phyloP scores from a whole-genome alignment of 306 rosid genomes.

The Acacia crassicarpa region DNA sequence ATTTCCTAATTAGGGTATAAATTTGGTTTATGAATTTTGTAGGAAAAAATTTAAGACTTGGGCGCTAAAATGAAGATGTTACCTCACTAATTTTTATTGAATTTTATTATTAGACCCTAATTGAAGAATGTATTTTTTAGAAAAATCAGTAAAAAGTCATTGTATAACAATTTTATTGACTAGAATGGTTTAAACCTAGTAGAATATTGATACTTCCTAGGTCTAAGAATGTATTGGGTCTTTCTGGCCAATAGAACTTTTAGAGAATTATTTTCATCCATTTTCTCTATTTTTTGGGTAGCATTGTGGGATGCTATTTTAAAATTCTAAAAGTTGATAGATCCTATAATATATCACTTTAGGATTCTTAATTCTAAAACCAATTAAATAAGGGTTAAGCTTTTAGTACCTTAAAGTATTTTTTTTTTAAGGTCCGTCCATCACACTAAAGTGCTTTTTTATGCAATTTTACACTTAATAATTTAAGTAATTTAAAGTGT shows the following conservation, averaged over 20 bases:
- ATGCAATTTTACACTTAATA: no score
- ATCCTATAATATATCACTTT: neutral
- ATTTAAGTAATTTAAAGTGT: no score
- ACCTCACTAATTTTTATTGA: neutral
- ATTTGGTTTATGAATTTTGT: neutral
- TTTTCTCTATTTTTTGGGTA: neutral
- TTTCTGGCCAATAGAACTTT: no score
- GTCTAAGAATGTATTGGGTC: no score
- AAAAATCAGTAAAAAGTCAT: no score
- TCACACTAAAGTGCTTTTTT: no score
- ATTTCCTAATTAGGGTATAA: neutral
- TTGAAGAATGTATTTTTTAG: neutral
- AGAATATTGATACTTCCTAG: no score
- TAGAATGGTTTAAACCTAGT: no score
- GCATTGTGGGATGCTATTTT: neutral
- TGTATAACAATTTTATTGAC: no score
- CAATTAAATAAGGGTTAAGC: neutral
- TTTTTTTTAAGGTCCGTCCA: no score
- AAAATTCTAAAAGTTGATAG: neutral
- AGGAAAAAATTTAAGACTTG: neutral
- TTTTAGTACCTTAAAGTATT: no score
- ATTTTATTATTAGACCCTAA: neutral
- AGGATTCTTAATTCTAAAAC: neutral
- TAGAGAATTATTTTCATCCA: no score
- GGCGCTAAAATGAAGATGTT: neutral